Conservation (phyloP, 2,329 filamentous ascomycete species). For the Monosporascus ibericus region DNA sequence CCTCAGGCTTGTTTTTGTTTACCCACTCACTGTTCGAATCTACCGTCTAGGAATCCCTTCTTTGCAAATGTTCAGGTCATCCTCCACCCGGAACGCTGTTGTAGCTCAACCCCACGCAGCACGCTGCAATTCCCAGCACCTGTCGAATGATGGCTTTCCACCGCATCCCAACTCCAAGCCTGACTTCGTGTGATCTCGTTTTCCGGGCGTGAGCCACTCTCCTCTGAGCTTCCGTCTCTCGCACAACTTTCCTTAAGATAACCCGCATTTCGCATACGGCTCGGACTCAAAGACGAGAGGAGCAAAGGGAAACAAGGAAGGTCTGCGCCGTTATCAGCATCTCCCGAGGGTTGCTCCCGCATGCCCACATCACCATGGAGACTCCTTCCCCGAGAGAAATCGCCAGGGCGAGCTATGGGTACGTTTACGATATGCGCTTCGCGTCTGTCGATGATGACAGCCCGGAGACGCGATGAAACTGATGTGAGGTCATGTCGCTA, state of each 20-base stretch:
- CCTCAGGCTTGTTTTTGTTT: too few relatives aligned
- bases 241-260: conserved; percentile 6
- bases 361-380: conserved; percentile 15
- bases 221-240: conserved; percentile 13
- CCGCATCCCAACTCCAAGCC: conserved; percentile 15
- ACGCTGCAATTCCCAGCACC: conserved; percentile 13
- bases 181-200: conserved; percentile 27
- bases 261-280: neutral
- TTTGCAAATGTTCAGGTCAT: conserved; percentile 25
- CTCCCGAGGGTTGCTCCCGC: neutral
- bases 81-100: conserved; percentile 18
- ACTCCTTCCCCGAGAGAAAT: conserved; percentile 18
- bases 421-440: conserved; percentile 9
- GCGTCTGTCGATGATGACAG: neutral
- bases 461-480: too few relatives aligned
- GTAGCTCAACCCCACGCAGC: conserved; percentile 16
- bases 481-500: conserved; percentile 4
- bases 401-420: conserved; percentile 22
- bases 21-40: neutral
- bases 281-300: neutral
- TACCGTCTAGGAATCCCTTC: neutral
- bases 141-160: conserved; percentile 27
- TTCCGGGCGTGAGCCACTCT: conserved; percentile 20
- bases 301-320: neutral
- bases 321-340: neutral